Evolutionary conservation across 1,284 basidiomycete species (phyloP).

Genomic region (Tremellales sp.): DNA sequence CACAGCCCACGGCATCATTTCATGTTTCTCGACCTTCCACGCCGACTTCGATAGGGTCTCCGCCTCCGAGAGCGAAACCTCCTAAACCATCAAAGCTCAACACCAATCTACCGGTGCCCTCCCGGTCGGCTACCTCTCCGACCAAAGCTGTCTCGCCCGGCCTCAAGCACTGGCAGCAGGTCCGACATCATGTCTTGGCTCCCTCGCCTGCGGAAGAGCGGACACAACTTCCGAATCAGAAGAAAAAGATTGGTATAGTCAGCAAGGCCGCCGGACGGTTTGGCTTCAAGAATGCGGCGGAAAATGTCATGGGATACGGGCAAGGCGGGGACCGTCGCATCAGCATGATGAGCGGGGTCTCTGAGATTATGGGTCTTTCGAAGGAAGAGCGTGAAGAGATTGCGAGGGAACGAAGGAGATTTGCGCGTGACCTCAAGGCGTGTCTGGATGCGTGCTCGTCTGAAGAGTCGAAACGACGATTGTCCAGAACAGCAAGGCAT

Average conservation of each 20-base stretch:
- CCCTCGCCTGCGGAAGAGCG: slow-evolving; percentile 31
- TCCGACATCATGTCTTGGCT: slow-evolving; percentile 36
- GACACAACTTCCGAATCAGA: slow-evolving; percentile 2
- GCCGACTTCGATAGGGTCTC: slow-evolving; percentile 3
- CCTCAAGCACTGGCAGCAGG: slow-evolving; percentile 43
- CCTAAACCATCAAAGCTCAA: slow-evolving; percentile 29
- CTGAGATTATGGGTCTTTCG: slow-evolving; percentile 21
- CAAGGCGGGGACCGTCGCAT: slow-evolving; percentile 26
- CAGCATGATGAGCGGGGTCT: slow-evolving; percentile 14
- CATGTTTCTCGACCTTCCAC: slow-evolving; percentile 3
- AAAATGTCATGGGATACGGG: slow-evolving; percentile 36
- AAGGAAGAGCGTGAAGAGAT: slow-evolving; percentile 38
- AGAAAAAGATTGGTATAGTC: slow-evolving; percentile 30
- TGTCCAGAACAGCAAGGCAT: slow-evolving; percentile 14
- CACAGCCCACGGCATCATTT: not conserved
- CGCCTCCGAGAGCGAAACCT: slow-evolving; percentile 11
- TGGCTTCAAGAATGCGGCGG: slow-evolving; percentile 38
- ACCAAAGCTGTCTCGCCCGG: slow-evolving; percentile 33
- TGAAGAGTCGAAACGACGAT: slow-evolving; percentile 34
- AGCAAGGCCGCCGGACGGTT: slow-evolving; percentile 39
- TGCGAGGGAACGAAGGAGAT: slow-evolving; percentile 34
- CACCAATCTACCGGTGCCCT: slow-evolving; percentile 20
- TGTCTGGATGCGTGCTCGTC: slow-evolving; percentile 38
- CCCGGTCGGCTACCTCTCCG: slow-evolving; percentile 14
- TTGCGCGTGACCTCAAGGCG: slow-evolving; percentile 37